Conservation (phyloP, 129 eudicot genomes). For the Flaveria linearis region DNA sequence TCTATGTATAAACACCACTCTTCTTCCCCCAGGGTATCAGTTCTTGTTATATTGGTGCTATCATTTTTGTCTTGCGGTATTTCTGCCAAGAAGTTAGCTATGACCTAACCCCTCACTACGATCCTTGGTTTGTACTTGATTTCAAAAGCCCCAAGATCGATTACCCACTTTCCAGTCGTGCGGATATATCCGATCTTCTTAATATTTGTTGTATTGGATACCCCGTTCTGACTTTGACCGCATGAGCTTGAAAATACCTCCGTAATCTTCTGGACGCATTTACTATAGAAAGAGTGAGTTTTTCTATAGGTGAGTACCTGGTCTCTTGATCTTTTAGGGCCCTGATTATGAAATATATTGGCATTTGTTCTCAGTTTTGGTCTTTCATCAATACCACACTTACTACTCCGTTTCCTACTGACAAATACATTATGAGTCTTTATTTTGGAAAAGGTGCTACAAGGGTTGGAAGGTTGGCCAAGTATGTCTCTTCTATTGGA, state of each 20-base stretch:
- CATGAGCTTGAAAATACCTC: not conserved
- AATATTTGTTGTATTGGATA: not conserved
- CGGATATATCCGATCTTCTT: not conserved
- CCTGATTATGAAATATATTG: no score
- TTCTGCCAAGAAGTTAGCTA: not conserved
- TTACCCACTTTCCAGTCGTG: not conserved
- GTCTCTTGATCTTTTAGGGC: not conserved
- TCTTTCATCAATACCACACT: not conserved
- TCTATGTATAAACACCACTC: not conserved
- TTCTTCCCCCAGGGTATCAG: not conserved
- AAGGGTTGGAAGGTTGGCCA: not conserved
- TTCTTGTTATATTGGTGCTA: accelerated
- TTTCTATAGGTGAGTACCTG: not conserved
- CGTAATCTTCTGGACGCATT: not conserved
- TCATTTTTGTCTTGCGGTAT: not conserved
- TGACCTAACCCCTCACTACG: not conserved
- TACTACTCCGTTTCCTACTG: not conserved
- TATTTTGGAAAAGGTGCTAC: not conserved
- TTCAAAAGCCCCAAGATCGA: not conserved
- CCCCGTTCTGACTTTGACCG: not conserved
- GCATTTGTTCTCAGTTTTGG: not conserved
- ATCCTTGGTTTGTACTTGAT: not conserved
- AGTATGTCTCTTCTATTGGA: no score
- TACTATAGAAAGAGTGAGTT: not conserved
- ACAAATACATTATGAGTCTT: not conserved